Evolutionary conservation across 441 rosid species (phyloP).

Genomic region (Arabidopsis hybrid): DNA sequence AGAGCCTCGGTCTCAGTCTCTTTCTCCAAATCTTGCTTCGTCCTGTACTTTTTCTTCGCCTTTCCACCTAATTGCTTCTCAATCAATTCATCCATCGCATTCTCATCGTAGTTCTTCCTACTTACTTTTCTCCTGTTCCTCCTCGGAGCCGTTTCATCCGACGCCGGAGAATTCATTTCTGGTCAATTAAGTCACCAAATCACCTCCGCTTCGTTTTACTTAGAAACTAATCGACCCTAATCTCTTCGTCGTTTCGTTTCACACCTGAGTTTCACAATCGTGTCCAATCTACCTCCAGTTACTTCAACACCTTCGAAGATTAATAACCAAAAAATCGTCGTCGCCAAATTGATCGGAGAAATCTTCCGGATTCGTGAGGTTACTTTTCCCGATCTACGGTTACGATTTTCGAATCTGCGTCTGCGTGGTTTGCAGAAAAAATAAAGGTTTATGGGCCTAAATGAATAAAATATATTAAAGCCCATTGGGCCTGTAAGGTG

Average conservation of each 20-base stretch:
- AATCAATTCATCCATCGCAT: constrained; percentile 79
- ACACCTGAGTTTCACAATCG: no score
- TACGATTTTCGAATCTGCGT: not conserved
- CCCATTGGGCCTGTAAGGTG: not conserved
- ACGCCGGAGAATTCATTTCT: constrained; percentile 53
- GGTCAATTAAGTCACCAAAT: constrained; percentile 16
- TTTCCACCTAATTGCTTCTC: constrained; percentile 75
- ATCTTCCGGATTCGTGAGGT: not conserved
- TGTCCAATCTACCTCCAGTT: not conserved
- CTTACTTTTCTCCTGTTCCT: constrained; percentile 76
- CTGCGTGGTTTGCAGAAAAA: no score
- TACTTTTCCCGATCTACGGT: not conserved
- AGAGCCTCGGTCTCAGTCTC: constrained; percentile 95
- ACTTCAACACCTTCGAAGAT: not conserved
- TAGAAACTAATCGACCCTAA: constrained; percentile 28
- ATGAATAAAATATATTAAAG: not conserved
- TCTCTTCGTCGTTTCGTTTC: not conserved
- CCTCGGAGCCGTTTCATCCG: constrained; percentile 54
- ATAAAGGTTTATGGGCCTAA: not conserved
- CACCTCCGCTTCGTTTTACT: not conserved
- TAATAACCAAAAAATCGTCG: not conserved
- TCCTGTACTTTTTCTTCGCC: constrained; percentile 64
- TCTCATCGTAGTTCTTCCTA: constrained; percentile 73
- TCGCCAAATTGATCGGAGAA: constrained; percentile 25
- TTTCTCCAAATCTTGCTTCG: constrained; percentile 75